Evolutionary conservation across 106 monocot species (phyloP).

Genomic region (Dendrobium chrysotoxum): DNA sequence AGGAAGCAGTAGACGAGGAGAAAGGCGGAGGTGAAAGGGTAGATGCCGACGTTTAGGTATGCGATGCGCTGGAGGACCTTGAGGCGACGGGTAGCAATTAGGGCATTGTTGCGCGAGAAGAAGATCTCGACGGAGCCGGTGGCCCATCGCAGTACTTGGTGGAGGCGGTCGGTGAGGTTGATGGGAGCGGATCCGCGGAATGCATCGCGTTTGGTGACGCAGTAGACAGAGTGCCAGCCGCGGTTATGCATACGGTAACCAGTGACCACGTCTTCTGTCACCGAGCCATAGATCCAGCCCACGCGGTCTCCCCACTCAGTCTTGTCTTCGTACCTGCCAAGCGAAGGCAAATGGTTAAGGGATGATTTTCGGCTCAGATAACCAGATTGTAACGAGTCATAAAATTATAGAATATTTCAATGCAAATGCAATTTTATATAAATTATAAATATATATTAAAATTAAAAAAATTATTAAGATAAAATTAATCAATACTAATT

Average conservation of each 20-base stretch:
- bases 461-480: too few species aligned
- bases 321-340: conserved; percentile 60
- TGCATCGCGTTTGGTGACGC: conserved; percentile 66
- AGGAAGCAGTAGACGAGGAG: conserved; percentile 73
- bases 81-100: conserved; percentile 41
- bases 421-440: too few species aligned
- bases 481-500: too few species aligned
- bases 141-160: conserved; percentile 76
- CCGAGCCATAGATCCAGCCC: conserved; percentile 35
- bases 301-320: conserved; percentile 66
- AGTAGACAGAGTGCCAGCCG: conserved; percentile 64
- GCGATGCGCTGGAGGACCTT: conserved; percentile 60
- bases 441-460: too few species aligned
- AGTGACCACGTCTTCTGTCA: conserved; percentile 73
- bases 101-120: conserved; percentile 67
- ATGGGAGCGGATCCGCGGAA: conserved; percentile 63
- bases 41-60: conserved; percentile 38
- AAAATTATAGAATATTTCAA: too few species aligned
- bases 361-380: too few species aligned
- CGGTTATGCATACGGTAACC: conserved; percentile 84
- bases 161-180: conserved; percentile 37
- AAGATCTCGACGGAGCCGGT: conserved; percentile 80
- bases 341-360: not conserved
- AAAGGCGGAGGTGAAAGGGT: conserved; percentile 71
- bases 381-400: too few species aligned